These are phyloP conservation scores for Fusarium coicis DNA, from an alignment of 2,329 filamentous ascomycete species.

Conservation along the genomic window DNA sequence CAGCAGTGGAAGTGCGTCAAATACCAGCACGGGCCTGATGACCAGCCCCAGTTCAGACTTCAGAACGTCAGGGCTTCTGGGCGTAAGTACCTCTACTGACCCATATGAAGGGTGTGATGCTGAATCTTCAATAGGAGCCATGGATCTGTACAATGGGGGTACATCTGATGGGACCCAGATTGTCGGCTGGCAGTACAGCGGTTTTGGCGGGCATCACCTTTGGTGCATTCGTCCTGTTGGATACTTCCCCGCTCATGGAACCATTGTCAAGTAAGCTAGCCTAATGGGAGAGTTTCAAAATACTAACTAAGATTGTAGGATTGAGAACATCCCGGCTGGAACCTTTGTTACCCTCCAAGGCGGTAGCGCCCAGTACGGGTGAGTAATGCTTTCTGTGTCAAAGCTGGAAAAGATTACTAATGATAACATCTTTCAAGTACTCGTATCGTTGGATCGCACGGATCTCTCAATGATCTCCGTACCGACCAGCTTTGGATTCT, in stretches of 20 bases:
- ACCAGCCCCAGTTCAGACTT: neutral
- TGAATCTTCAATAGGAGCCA: neutral
- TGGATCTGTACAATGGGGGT: neutral
- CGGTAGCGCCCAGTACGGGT: neutral
- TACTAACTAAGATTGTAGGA: fast-evolving
- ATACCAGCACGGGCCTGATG: neutral
- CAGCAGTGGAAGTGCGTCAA: constrained; percentile 1
- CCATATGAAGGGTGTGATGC: fast-evolving
- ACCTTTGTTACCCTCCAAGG: neutral
- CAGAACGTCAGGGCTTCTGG: neutral
- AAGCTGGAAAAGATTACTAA: fast-evolving
- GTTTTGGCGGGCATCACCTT: neutral
- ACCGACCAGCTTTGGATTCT: neutral
- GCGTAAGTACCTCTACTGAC: neutral
- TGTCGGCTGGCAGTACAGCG: neutral
- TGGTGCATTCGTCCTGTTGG: neutral
- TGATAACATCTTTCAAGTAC: fast-evolving
- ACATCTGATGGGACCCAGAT: neutral
- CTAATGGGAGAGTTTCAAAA: fast-evolving
- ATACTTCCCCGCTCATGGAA: neutral
- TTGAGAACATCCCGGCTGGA: neutral
- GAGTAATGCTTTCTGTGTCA: neutral
- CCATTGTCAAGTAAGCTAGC: neutral
- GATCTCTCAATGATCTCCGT: neutral
- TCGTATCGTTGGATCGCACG: neutral